These are phyloP conservation scores for Blastomyces silverae DNA, from an alignment of 2,329 filamentous ascomycete genomes.

Conservation along the genomic window DNA sequence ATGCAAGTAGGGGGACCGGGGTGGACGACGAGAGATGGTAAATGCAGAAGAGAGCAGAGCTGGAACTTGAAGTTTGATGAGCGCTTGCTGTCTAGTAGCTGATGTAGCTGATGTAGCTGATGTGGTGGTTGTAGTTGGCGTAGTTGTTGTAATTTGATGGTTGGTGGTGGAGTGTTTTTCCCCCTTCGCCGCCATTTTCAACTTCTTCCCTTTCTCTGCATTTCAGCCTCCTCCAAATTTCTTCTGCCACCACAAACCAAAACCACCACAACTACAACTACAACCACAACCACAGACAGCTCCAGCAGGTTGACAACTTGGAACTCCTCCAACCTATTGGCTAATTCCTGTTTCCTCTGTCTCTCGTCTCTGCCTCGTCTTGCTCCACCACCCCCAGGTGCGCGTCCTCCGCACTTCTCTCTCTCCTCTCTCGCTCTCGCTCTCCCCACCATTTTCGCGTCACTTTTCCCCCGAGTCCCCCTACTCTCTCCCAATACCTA, in stretches of 20 bases:
- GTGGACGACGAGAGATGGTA: not conserved
- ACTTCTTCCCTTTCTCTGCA: not conserved
- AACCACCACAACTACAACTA: no score
- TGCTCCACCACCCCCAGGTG: not conserved
- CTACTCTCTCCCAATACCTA: not conserved
- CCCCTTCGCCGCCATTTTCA: not conserved
- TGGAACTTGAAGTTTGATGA: not conserved
- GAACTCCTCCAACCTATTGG: not conserved
- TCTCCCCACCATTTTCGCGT: slow-evolving; percentile 13
- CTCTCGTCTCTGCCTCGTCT: not conserved
- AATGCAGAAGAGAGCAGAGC: not conserved
- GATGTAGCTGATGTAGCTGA: not conserved
- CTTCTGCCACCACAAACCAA: not conserved
- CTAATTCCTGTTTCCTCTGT: not conserved
- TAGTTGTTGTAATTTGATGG: not conserved
- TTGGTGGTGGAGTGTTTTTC: not conserved
- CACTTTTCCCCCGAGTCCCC: not conserved
- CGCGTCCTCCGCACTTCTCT: not conserved
- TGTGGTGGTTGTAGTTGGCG: not conserved
- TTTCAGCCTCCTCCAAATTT: not conserved
- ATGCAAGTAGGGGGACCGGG: not conserved
- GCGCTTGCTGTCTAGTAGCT: not conserved
- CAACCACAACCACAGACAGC: not conserved
- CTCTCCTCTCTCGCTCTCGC: not conserved
- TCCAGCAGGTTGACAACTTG: no score